phyloP scores from a whole-genome alignment of 805 yeast species.

The Helenozyma baotianmanensis region DNA sequence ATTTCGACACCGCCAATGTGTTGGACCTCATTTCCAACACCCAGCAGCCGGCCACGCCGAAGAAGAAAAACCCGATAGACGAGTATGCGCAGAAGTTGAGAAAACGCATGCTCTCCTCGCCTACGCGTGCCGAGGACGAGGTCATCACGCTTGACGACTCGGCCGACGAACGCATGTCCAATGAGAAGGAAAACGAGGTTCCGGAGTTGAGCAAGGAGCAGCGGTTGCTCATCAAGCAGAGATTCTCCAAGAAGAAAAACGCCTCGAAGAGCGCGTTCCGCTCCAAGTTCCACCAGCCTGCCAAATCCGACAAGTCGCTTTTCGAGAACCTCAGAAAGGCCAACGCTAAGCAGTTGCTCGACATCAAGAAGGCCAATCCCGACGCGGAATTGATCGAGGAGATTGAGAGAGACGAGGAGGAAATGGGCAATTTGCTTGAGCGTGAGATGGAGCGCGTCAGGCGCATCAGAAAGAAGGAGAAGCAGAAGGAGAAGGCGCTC shows the following conservation, averaged over 20 bases:
- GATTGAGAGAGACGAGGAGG: constrained; percentile 40
- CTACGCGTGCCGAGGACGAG: constrained; percentile 14
- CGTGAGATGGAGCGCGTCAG: constrained; percentile 48
- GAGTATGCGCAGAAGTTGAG: constrained; percentile 31
- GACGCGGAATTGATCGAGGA: constrained; percentile 29
- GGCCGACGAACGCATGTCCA: constrained; percentile 15
- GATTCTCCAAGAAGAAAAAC: constrained; percentile 22
- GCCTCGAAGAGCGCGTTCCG: constrained; percentile 1
- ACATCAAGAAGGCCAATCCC: constrained; percentile 16
- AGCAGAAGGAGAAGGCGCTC: constrained; percentile 33
- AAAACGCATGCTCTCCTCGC: constrained; percentile 22
- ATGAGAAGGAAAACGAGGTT: constrained; percentile 13
- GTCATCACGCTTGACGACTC: constrained; percentile 27
- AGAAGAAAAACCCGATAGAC: constrained; percentile 26
- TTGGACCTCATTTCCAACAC: constrained; percentile 8
- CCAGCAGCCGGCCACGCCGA: constrained; percentile 1
- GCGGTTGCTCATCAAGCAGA: constrained; percentile 27
- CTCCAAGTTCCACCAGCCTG: constrained; percentile 3
- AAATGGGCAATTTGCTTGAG: constrained; percentile 43
- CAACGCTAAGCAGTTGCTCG: constrained; percentile 40
- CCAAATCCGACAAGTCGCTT: constrained; percentile 20
- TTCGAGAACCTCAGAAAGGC: constrained; percentile 37
- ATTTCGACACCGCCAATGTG: constrained; percentile 7
- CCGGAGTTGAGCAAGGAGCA: constrained; percentile 33
- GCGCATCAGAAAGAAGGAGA: constrained; percentile 41